Evolutionary conservation across 2,329 filamentous ascomycete species (phyloP).

Genomic region (Diaporthe destruens): DNA sequence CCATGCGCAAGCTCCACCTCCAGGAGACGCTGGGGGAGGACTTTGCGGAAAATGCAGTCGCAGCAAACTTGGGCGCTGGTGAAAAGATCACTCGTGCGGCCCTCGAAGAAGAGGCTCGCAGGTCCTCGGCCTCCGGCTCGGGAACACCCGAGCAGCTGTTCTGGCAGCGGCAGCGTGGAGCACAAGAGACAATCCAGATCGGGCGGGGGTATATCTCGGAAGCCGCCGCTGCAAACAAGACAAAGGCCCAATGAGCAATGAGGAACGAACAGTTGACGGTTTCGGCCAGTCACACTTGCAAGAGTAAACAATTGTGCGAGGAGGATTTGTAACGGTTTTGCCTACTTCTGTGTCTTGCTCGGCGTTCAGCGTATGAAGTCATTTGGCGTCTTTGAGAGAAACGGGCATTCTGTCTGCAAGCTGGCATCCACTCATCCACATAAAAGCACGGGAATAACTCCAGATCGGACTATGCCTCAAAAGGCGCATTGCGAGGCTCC

Average conservation of each 20-base stretch:
- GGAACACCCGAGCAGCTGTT: constrained; percentile 68
- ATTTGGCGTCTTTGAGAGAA: background rate
- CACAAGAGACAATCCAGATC: constrained; percentile 68
- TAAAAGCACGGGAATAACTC: background rate
- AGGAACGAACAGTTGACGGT: background rate
- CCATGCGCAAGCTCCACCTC: constrained; percentile 83
- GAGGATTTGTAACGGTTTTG: background rate
- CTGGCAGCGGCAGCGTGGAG: constrained; percentile 71
- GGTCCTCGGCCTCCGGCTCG: constrained; percentile 62
- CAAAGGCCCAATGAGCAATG: constrained; percentile 32
- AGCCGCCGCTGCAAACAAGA: constrained; percentile 44
- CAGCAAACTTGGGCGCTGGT: constrained; percentile 61
- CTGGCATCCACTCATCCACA: background rate
- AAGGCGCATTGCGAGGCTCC: constrained; percentile 20
- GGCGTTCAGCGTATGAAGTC: background rate
- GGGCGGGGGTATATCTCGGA: constrained; percentile 68
- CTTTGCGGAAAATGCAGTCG: constrained; percentile 61
- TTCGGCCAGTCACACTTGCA: background rate
- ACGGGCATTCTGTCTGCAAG: background rate
- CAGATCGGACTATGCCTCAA: background rate
- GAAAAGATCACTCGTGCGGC: constrained; percentile 74
- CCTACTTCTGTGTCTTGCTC: background rate
- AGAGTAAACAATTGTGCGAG: background rate
- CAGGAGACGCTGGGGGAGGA: constrained; percentile 76
- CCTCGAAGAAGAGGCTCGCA: constrained; percentile 73